A percentile compares a stretch with the other conserved stretches of the same genome.
Evolutionary conservation across 495 filamentous ascomycete genomes (phyloP).

Genomic region (Tuber umbilicatum): DNA sequence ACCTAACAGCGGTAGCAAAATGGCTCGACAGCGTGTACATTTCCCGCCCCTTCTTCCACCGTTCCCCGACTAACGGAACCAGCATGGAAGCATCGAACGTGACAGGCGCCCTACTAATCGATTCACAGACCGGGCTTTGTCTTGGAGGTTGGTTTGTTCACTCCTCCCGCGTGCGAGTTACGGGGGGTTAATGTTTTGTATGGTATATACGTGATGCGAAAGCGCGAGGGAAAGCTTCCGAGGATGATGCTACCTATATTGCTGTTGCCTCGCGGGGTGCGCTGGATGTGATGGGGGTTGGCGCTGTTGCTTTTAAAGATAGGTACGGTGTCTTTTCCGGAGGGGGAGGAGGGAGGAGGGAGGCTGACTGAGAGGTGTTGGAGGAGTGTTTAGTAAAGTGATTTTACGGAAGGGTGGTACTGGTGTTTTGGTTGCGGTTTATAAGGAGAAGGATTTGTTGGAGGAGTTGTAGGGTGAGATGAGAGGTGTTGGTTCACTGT

Average conservation of each 20-base stretch:
- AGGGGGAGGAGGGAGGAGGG: background rate
- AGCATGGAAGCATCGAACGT: conserved; percentile 40
- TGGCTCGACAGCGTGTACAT: conserved; percentile 37
- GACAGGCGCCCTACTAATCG: conserved; percentile 39
- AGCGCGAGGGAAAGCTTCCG: conserved; percentile 39
- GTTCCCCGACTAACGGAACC: background rate
- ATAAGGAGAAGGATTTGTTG: conserved; percentile 38
- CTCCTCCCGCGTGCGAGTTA: background rate
- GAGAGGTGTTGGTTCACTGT: conserved; percentile 18
- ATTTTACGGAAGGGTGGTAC: conserved; percentile 30
- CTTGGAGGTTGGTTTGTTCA: conserved; percentile 33
- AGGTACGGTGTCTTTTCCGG: conserved; percentile 19
- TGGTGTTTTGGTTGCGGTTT: conserved; percentile 38
- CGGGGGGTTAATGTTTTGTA: background rate
- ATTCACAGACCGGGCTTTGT: conserved; percentile 35
- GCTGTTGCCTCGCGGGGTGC: conserved; percentile 35
- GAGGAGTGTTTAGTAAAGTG: conserved; percentile 27
- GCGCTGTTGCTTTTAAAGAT: conserved; percentile 40
- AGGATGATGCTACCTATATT: conserved; percentile 39
- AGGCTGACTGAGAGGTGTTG: conserved; percentile 7
- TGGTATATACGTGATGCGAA: background rate
- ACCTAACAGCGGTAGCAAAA: conserved; percentile 33
- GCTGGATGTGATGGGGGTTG: conserved; percentile 35
- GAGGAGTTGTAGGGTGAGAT: conserved; percentile 36
- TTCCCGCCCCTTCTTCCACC: background rate